A percentile compares a stretch with the other conserved stretches of the same genome.
These are phyloP conservation scores for Nitzschia inconspicua DNA, from an alignment of 108 stramenopile genomes.

Conservation along the genomic window DNA sequence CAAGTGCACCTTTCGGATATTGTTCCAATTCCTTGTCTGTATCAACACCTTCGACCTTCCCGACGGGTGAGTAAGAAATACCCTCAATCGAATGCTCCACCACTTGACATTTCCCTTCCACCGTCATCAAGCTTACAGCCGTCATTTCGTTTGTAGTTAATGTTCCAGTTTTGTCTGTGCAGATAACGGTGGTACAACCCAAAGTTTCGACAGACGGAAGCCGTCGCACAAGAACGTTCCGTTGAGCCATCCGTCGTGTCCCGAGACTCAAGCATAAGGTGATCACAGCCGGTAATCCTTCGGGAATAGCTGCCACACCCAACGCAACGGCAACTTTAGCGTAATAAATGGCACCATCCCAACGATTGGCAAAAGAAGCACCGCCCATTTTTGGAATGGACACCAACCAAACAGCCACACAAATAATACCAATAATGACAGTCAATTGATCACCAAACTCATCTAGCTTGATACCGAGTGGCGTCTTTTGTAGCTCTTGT, in stretches of 20 bases:
- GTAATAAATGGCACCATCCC: constrained; percentile 90
- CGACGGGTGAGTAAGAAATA: constrained; percentile 74
- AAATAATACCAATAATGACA: constrained; percentile 90
- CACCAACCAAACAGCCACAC: constrained; percentile 86
- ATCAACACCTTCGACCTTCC: constrained; percentile 62
- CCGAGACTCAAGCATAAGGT: constrained; percentile 94
- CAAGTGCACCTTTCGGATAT: constrained; percentile 48
- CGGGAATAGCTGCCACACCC: constrained; percentile 98
- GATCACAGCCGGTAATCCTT: constrained; percentile 97
- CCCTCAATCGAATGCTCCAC: constrained; percentile 69
- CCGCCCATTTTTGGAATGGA: constrained; percentile 87
- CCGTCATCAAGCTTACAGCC: constrained; percentile 70
- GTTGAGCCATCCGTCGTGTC: constrained; percentile 89
- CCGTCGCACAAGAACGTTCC: constrained; percentile 84
- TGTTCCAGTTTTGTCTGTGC: constrained; percentile 98
- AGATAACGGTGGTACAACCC: constrained; percentile 93
- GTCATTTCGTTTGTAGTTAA: constrained; percentile 98
- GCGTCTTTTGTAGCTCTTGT: constrained; percentile 81
- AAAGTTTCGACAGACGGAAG: constrained; percentile 96
- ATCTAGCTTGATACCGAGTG: constrained; percentile 91
- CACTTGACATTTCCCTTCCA: constrained; percentile 44
- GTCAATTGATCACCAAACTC: constrained; percentile 94
- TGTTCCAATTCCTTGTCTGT: constrained; percentile 25
- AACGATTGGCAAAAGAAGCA: constrained; percentile 65
- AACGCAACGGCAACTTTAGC: constrained; percentile 97